Base-by-base conservation (phyloP, 129 eudicot species). In the Lactuca sativa region DNA sequence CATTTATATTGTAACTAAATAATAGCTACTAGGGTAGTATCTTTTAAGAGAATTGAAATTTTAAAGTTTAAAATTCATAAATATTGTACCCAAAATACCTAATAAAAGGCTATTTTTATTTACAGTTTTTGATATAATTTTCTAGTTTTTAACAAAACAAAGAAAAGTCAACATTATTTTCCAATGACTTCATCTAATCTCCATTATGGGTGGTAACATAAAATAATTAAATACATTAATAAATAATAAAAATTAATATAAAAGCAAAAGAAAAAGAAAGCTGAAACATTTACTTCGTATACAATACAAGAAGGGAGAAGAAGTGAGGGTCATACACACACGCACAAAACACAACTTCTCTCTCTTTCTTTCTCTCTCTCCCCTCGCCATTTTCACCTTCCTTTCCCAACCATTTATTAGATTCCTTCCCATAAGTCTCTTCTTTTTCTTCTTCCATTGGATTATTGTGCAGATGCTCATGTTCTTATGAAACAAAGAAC, bases 371-470 rank as follows among this genome's bases (percentile, higher is more conserved):
- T 74, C 41, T 74, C 70, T 69, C 58, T 77, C 60, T 18, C 66
- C 75, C 84, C 74, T 76, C 77, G 73, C 84, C 82, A 86, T 78
- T 81, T 83, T 88, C 84, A 80, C 85, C 86, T 84, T 82, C 86
- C 71, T 85, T 81, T 88, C 81, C 81, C 86, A 81, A 77, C 93
- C 91, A 84, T 91, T 84, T 86, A 82, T 88, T 73, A 86, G 92
- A 86, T 88, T 91, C 90, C 92, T 83, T 55, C 75, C 43, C 61
- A 73, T 72, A 73, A 78, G 80, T 78, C 77, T 86, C 77, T 79
- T 72, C 77, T 72, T 76, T 78, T 75, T 56, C 74, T 70, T 73
- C 78, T 34, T 72, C 70, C 55, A 71, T 84, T 82, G 70, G 61
- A 84, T 82, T 40, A 54, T 56, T 92, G 25, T 58, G 47, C 60